These are phyloP conservation scores for Chalciporus chontae DNA, from an alignment of 768 basidiomycete genomes.

Conservation along the genomic window DNA sequence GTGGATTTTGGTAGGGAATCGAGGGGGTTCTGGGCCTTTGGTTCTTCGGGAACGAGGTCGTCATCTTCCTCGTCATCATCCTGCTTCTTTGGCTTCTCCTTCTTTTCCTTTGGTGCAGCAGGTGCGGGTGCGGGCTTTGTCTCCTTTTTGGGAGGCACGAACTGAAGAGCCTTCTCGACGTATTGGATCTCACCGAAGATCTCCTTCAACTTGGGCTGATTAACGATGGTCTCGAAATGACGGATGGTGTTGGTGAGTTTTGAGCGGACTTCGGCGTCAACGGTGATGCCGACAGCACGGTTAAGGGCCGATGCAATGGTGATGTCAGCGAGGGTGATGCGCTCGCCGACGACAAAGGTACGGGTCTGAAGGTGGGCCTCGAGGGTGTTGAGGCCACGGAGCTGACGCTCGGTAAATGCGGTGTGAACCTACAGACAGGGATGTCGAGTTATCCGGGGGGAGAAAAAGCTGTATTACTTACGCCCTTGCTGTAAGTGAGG, in stretches of 20 bases:
- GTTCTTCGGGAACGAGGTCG: conserved; percentile 67
- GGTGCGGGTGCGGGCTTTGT: conserved; percentile 45
- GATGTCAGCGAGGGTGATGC: conserved; percentile 92
- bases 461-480: conserved; percentile 33
- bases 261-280: conserved; percentile 66
- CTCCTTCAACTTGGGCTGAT: conserved; percentile 73
- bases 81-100: conserved; percentile 56
- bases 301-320: conserved; percentile 57
- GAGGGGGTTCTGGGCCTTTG: conserved; percentile 93
- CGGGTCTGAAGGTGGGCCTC: conserved; percentile 69
- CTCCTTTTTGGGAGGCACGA: conserved; percentile 71
- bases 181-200: conserved; percentile 60
- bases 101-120: conserved; percentile 46
- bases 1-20: conserved; percentile 85
- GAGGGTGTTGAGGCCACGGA: conserved; percentile 59
- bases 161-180: conserved; percentile 68
- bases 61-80: conserved; percentile 77
- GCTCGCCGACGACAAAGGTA: conserved; percentile 92
- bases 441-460: background rate
- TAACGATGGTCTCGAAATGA: conserved; percentile 80
- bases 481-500: conserved; percentile 81
- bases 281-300: conserved; percentile 46
- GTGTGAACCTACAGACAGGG: conserved; percentile 51
- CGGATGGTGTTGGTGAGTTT: conserved; percentile 78
- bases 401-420: conserved; percentile 47